Evolutionary conservation across 805 yeast genomes (phyloP).

Genomic region (Candida sithepensis): DNA sequence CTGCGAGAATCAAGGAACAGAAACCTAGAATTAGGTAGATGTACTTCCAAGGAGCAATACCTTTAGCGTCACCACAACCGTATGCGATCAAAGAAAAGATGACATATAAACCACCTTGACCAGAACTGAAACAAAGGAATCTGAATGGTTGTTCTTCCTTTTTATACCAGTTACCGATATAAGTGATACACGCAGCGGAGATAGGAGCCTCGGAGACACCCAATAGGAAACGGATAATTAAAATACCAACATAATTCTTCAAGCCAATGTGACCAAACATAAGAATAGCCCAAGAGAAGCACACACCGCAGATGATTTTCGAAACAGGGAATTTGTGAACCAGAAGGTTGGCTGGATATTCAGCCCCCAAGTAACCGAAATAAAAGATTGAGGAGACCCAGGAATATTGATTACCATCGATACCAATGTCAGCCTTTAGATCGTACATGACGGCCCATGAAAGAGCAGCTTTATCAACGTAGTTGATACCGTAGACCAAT

Average conservation of each 20-base stretch:
- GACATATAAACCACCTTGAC: conserved; percentile 30
- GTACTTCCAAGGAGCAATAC: conserved; percentile 17
- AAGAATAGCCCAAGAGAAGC: conserved; percentile 34
- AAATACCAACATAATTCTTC: conserved; percentile 32
- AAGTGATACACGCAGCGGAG: conserved; percentile 30
- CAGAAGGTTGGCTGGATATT: conserved; percentile 38
- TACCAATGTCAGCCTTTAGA: conserved; percentile 31
- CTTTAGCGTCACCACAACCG: conserved; percentile 16
- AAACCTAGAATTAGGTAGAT: conserved; percentile 26
- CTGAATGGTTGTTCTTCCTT: conserved; percentile 33
- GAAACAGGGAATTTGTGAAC: conserved; percentile 50
- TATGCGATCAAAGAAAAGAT: conserved; percentile 16
- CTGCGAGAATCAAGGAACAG: conserved; percentile 21
- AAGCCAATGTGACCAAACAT: conserved; percentile 33
- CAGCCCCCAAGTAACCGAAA: conserved; percentile 44
- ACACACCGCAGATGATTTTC: conserved; percentile 30
- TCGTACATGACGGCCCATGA: conserved; percentile 28
- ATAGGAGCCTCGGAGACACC: conserved; percentile 36
- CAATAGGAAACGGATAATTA: conserved; percentile 33
- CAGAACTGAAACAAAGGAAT: conserved; percentile 21
- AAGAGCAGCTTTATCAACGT: conserved; percentile 30
- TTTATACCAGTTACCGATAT: conserved; percentile 29
- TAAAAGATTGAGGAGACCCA: conserved; percentile 38
- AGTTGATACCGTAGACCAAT: conserved; percentile 26
- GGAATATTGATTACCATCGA: conserved; percentile 36